Conservation (phyloP, 306 rosid genomes). For the Cicer cuneatum region DNA sequence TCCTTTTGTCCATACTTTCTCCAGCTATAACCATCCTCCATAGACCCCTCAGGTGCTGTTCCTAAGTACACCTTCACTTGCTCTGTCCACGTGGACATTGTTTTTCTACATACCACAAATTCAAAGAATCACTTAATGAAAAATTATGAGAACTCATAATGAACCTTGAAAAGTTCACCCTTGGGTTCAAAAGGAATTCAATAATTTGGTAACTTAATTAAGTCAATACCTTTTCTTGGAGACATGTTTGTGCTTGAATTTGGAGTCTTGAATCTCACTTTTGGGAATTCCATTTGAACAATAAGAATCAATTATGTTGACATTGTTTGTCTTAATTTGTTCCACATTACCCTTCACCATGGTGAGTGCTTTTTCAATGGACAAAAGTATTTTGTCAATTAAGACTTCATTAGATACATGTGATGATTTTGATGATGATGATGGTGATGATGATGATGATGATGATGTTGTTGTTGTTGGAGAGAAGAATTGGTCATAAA, state of each 20-base stretch:
- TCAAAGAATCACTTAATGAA: constrained; percentile 15
- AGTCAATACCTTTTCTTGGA: constrained; percentile 70
- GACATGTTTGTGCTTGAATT: constrained; percentile 52
- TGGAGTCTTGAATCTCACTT: constrained; percentile 56
- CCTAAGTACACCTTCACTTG: constrained; percentile 60
- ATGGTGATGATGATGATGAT: constrained; percentile 46
- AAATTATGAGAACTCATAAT: constrained; percentile 22
- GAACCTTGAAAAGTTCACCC: constrained; percentile 4
- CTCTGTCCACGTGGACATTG: constrained; percentile 58
- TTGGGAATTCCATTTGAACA: constrained; percentile 51
- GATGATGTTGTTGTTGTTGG: constrained; percentile 59
- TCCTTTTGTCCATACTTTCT: constrained; percentile 95
- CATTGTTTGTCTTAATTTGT: constrained; percentile 37
- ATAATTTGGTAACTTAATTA: constrained; percentile 1
- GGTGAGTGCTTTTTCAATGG: constrained; percentile 64
- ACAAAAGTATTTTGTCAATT: constrained; percentile 58
- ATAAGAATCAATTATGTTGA: constrained; percentile 43
- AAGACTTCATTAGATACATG: constrained; percentile 49
- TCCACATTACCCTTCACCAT: constrained; percentile 44
- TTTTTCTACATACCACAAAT: constrained; percentile 60
- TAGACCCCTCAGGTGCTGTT: constrained; percentile 55
- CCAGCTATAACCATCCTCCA: constrained; percentile 79
- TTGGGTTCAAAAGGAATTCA: constrained; percentile 14
- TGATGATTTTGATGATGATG: constrained; percentile 57
- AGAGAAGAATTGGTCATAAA: constrained; percentile 47